A percentile compares a stretch with the other conserved stretches of the same genome.
These are phyloP conservation scores for Boletus eberwhitei DNA, from an alignment of 768 basidiomycete genomes.

Conservation along the genomic window DNA sequence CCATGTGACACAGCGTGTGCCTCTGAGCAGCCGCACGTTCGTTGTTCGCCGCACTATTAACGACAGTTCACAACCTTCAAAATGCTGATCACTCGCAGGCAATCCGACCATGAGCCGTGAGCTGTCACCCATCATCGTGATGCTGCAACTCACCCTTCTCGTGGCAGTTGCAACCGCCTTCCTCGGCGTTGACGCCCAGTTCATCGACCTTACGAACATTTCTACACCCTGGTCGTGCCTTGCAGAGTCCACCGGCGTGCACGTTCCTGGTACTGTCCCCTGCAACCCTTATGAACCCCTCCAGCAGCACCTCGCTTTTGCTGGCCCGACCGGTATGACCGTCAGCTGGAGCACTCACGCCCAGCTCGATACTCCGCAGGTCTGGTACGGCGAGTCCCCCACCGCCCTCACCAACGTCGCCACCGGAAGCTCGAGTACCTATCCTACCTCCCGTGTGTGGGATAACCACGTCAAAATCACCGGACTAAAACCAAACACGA, in stretches of 20 bases:
- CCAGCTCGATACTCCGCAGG: conserved; percentile 21
- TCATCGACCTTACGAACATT: conserved; percentile 11
- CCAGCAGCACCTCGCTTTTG: conserved; percentile 26
- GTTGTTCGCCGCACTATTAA: neutral
- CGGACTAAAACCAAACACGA: conserved; percentile 21
- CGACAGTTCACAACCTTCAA: neutral
- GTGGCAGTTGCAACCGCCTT: conserved; percentile 1
- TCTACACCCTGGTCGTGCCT: conserved; percentile 20
- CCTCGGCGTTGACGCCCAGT: conserved; percentile 15
- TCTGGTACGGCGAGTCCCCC: conserved; percentile 25
- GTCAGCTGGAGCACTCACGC: conserved; percentile 25
- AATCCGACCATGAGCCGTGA: neutral
- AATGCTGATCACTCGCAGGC: neutral
- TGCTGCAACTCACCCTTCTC: conserved; percentile 9
- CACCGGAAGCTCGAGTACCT: conserved; percentile 21
- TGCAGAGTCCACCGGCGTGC: conserved; percentile 28
- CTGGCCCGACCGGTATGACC: conserved; percentile 25
- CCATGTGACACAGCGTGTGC: neutral
- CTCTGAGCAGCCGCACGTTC: conserved; percentile 1
- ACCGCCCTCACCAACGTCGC: conserved; percentile 17
- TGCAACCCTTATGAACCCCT: conserved; percentile 29
- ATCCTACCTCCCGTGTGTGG: conserved; percentile 25
- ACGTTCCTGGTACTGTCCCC: conserved; percentile 26
- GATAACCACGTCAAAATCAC: conserved; percentile 29
- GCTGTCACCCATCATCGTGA: neutral